Conservation (phyloP, 179 eudicot genomes). For the Silene coronaria region DNA sequence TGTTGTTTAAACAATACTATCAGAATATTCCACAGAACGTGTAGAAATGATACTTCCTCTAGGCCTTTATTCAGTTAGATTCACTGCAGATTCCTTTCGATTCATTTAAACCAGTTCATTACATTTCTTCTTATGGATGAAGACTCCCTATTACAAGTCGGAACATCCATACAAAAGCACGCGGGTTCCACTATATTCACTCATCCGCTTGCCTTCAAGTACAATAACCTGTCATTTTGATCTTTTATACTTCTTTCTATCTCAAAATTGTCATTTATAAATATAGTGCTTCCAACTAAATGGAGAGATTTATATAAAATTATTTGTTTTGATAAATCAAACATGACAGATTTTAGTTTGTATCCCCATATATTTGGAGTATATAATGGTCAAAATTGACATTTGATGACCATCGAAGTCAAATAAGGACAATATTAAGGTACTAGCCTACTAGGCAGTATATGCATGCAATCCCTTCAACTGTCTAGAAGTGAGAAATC, state of each 20-base stretch:
- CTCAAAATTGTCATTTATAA: neutral
- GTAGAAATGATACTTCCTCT: neutral
- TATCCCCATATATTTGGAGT: neutral
- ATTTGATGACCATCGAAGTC: neutral
- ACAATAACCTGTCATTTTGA: neutral
- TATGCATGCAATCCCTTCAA: neutral
- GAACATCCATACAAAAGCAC: too few species aligned
- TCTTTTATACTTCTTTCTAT: neutral
- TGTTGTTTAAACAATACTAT: neutral
- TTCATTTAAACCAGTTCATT: neutral
- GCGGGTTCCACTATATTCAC: neutral
- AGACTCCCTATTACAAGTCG: too few species aligned
- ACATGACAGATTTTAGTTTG: neutral
- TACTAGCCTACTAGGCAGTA: neutral
- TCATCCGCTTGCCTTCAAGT: neutral
- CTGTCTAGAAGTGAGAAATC: neutral
- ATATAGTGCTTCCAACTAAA: neutral
- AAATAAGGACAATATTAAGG: neutral
- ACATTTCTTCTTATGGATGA: neutral
- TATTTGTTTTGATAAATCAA: neutral
- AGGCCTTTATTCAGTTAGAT: neutral
- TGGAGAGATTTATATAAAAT: neutral
- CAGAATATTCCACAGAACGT: neutral
- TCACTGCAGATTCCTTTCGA: neutral
- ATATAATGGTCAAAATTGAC: neutral